Conservation (phyloP, 257 asterid species). For the Fraxinus quadrangulata region DNA sequence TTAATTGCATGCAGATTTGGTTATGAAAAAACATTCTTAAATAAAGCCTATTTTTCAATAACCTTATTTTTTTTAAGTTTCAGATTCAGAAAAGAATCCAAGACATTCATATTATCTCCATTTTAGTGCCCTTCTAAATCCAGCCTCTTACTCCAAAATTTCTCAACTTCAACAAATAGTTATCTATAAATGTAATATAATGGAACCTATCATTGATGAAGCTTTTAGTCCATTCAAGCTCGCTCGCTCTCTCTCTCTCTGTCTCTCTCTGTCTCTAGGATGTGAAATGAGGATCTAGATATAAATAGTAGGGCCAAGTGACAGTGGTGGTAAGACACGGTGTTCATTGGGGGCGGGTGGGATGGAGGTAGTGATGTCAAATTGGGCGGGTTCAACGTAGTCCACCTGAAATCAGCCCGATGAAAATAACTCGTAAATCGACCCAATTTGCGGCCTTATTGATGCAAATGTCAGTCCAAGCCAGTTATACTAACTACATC, state of each 20-base stretch:
- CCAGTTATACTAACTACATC: too few relatives aligned
- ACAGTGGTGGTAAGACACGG: too few relatives aligned
- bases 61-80: background rate
- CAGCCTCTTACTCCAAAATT: slow-evolving; percentile 16
- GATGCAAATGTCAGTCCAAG: too few relatives aligned
- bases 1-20: slow-evolving; percentile 19
- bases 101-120: slow-evolving; percentile 38
- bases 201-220: slow-evolving; percentile 27
- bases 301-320: background rate
- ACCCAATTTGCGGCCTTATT: too few relatives aligned
- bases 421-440: too few relatives aligned
- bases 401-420: too few relatives aligned
- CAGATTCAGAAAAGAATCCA: slow-evolving; percentile 24
- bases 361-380: too few relatives aligned
- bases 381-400: too few relatives aligned
- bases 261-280: too few relatives aligned
- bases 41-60: slow-evolving; percentile 22
- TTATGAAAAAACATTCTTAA: background rate
- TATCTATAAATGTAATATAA: slow-evolving; percentile 10
- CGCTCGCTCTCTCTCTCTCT: too few relatives aligned
- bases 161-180: background rate
- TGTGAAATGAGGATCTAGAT: slow-evolving; percentile 8
- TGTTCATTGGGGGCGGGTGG: too few relatives aligned
- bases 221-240: slow-evolving; percentile 11
- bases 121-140: slow-evolving; percentile 13